Evolutionary conservation across 1,284 basidiomycete species (phyloP), one percentile per base, ranked within the genome.

Genomic region (Pterulicium gracile): DNA sequence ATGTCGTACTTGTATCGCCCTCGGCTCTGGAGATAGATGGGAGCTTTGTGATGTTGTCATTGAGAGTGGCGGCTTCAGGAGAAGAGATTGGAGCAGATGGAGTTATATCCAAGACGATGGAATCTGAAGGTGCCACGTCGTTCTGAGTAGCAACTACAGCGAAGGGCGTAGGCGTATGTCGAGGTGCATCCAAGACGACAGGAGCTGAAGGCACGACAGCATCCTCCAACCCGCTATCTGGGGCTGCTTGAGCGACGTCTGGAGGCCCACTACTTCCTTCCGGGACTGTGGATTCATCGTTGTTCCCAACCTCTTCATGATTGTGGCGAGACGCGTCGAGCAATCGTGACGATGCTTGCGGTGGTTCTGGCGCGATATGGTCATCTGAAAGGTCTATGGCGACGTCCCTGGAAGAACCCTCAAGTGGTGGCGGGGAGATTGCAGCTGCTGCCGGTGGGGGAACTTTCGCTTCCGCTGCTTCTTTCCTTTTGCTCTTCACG

Each of bases 401-500:
- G 19, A 15, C 15, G n/a, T 39, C 36, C 5, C 36, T 13, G 4
- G 36, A 39, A 18, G 36, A 39, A 4, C 36, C 36, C 19, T 18
- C n/a, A n/a, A n/a, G 5, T 39, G 7, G 7, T 4, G 36, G 5
- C 7, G 7, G 15, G 4, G 36, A 39, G 4, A 18, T 7, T 39
- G 36, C 19, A 7, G 19, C 5, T 15, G 36, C 7, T 5, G 7
- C 15, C 19, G n/a, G 36, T 17, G 7, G 7, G 7, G 36, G 15
- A 10, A 17, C 19, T 32, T 7, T 10, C n/a, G 27, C 13, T 27
- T 15, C 40, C 45, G 13, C 43, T 14, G 20, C 34, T 34, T n/a
- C 43, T 51, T 43, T 58, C 54, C 45, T 58, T 58, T 42, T 58
- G 54, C 19, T 39, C 23, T 55, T 45, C 22, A 61, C 54, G n/a